Conservation (phyloP, 208 protist genomes). For the Acanthamoeba lenticulata region DNA sequence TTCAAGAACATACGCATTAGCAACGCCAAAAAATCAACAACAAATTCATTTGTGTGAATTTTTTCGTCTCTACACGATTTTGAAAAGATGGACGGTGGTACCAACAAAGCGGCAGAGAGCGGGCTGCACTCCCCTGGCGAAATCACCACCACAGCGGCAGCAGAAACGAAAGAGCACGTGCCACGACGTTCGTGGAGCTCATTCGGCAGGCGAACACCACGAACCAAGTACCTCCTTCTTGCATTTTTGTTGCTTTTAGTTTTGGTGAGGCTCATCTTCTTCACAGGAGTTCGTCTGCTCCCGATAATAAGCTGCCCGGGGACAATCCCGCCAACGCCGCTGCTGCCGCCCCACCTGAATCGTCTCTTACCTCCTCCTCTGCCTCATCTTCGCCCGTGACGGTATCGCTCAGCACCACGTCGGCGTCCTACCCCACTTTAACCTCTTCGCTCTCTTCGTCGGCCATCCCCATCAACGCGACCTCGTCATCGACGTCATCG, state of each 20-base stretch:
- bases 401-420: background rate
- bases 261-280: background rate
- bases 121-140: too few species aligned
- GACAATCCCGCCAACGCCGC: background rate
- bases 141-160: too few species aligned
- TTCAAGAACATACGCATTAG: too few species aligned
- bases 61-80: background rate
- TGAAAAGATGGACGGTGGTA: background rate
- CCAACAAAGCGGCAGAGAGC: background rate
- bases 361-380: background rate
- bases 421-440: background rate
- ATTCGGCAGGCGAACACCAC: background rate
- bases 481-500: too few species aligned
- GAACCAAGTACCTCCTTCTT: background rate
- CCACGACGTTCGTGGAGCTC: background rate
- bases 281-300: constrained; percentile 6
- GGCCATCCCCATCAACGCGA: background rate
- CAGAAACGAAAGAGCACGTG: background rate
- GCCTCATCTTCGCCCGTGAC: background rate
- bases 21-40: background rate
- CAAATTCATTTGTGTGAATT: background rate
- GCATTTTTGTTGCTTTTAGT: background rate
- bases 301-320: background rate
- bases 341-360: background rate
- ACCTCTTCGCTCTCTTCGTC: background rate